Evolutionary conservation across 768 basidiomycete species (phyloP), one percentile per base, ranked within the genome.

Genomic region (Phaffia tasmanica): DNA sequence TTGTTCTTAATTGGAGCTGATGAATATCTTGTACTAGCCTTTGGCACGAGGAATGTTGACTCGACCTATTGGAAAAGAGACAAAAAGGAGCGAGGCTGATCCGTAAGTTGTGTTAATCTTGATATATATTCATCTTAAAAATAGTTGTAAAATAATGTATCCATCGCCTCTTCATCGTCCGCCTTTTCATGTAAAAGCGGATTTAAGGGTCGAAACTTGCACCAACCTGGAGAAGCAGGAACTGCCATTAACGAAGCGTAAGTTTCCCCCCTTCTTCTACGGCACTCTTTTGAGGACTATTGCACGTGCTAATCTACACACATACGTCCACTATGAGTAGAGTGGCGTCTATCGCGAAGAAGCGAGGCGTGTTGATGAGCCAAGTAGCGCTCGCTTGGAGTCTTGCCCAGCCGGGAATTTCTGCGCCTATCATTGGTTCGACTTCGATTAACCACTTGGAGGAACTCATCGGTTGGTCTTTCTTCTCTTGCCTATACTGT

Each of bases 381-480:
- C 82, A 83, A 68, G 75, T 81, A 35, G 80, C 80, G 9, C 67
- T 81, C 2, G 78, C 79, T 3, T 81, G 81, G 81, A 78, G n/a
- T 77, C 77, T 50, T 79, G 84, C 18, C 76, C 32, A 30, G 25
- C 66, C 79, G n/a, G 78, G 78, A 30, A 80, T 85, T 5, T 76
- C 82, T 0, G 83, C 83, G 1, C 84, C 84, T 0, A 83, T 85
- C 70, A 79, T 85, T 46, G 84, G 83, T 0, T 78, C 80, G 0
- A 82, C 81, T 1, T 82, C 79, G 35, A 68, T 81, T 5, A 76
- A 81, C 32, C 82, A 84, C 64, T 73, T 85, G 30, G 72, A 79
- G 27, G 83, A 85, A 61, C 72, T 83, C 19, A 77, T 83, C 60
- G 81, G 81, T 80, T 72, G 64, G 74, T 69, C 25, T 16, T 54